Base-by-base conservation (phyloP, 441 rosid genomes). In the Populus hybrid region DNA sequence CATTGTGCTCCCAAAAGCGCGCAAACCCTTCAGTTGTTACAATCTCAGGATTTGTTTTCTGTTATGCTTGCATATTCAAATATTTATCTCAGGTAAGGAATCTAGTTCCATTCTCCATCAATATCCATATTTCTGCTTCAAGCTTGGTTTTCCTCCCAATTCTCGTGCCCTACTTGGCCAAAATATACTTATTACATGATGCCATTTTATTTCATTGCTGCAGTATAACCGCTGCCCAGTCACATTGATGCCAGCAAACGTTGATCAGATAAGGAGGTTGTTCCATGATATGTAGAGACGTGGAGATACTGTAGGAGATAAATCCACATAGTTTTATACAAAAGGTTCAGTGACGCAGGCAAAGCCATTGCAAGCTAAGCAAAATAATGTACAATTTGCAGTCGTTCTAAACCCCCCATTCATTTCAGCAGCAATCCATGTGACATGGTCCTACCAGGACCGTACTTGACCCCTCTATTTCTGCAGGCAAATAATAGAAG, bases 171-270 rank as follows among this genome's bases (percentile, higher is more conserved):
- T 14, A 7, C 10, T 64, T 42, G 31, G 9, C 20, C 20, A 53
- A 42, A 21, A 23, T 68, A 28, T 45, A 26, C 69, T 69, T 45
- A 11, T n/a, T 21, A 66, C 21, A 18, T 23, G 31, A 26, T 11
- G 8, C 6, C 64, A 23, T 63, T 74, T 16, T 64, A 59, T 76
- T 42, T 33, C 73, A n/a, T 40, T 76, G 76, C 29, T 70, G 40
- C 95, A 94, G 99, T 96, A 94, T 79, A 91, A 93, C 74, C 93
- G 98, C 64, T 96, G 99, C 81, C 99, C 98, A 2, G 86, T 91
- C 72, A 94, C 98, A 8, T 82, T 96, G 88, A 89, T 90, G 91
- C 94, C 96, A 0, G 88, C 96, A 33, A 84, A 78, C 31, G 90
- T 88, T 50, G 99, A 93, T 82, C 92, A 94, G 83, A 91, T 94